Base-by-base conservation (phyloP, 108 stramenopile species). In the Hondaea fermentalgiana region DNA sequence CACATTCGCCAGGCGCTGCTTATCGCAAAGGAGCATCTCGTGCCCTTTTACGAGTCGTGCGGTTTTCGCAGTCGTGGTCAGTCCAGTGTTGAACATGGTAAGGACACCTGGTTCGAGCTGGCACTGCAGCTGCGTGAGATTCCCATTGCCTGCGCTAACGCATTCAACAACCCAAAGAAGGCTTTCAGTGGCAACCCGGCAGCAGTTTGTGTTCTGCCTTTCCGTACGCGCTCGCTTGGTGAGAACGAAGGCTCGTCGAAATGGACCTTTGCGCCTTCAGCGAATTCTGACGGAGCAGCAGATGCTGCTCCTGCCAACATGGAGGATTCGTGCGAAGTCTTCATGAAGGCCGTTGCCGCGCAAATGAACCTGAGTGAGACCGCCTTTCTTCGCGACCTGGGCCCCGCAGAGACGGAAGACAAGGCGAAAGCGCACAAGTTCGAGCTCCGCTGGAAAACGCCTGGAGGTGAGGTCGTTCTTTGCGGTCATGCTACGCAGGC, bases 341-440 rank as follows among this genome's bases (percentile, higher is more conserved):
- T 96, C 96, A 97, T 97, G 97, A 93, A 93, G 44, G 89, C 72
- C 60, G 95, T 98, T n/a, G 97, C 98, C 5, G 88, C 90, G 55
- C 97, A 99, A 91, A 96, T 97, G 91, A 97, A 98, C 89, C 94
- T 97, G 23, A 93, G 96, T 2, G 99, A 98, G 88, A 98, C 99
- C 25, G 96, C 97, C 43, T 99, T 98, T 92, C 87, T 97, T 51
- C 59, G 72, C 55, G 59, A 51, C 12, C 35, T 72, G 5, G 45
- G 59, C 21, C 21, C 87, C 44, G 60, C 29, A 29, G 58, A 44
- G 4, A 44, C 23, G 21, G 71, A 69, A 29, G 57, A 44, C n/a
- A 72, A 8, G 12, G 47, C 23, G 71, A 72, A 8, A 5, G 47
- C 23, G 71, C 60, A 88, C 45, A n/a, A 25, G 87, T 90, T 89